These are phyloP conservation scores for Orychophragmus violaceus DNA, from an alignment of 345 rosid genomes.

Conservation along the genomic window DNA sequence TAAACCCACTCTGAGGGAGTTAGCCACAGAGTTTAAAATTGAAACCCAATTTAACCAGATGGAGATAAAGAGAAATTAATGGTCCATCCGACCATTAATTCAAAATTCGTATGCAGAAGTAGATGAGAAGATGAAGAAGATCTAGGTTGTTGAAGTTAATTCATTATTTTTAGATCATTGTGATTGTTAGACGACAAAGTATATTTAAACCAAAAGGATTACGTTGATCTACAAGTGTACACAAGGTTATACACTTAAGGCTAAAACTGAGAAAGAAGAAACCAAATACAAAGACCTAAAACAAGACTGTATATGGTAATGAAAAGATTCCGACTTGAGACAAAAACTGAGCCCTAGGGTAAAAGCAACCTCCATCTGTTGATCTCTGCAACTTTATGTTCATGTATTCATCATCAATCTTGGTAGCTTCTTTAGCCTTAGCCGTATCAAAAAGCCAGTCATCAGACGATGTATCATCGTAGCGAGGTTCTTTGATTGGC, in stretches of 20 bases:
- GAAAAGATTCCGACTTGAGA: constrained; percentile 35
- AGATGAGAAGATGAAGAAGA: no score
- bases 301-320: constrained; percentile 52
- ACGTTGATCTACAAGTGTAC: no score
- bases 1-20: background rate
- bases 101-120: background rate
- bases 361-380: background rate
- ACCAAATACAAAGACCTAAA: constrained; percentile 15
- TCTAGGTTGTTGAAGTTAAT: no score
- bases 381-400: background rate
- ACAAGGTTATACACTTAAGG: no score
- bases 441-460: constrained; percentile 44
- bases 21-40: background rate
- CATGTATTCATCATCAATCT: background rate
- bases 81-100: background rate
- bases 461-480: constrained; percentile 10
- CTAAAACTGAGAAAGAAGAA: background rate
- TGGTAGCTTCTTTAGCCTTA: background rate
- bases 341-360: constrained; percentile 37
- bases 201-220: background rate
- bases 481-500: constrained; percentile 5
- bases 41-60: background rate
- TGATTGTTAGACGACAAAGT: background rate
- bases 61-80: background rate
- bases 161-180: background rate